phyloP scores from a whole-genome alignment of 2,329 filamentous ascomycete genomes.

The Thelonectria discophora region DNA sequence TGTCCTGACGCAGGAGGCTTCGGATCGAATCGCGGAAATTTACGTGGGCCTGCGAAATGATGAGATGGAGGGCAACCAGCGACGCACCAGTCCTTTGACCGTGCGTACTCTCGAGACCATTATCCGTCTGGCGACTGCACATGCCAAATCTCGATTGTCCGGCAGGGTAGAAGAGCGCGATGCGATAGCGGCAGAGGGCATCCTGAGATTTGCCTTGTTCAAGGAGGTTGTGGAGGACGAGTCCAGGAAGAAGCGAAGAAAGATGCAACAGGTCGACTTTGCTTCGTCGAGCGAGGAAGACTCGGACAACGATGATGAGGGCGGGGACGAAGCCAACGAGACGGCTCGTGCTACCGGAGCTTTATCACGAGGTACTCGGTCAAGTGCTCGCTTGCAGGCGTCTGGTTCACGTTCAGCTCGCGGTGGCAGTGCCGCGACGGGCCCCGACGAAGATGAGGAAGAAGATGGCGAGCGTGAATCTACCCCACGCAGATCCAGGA shows the following conservation, averaged over 20 bases:
- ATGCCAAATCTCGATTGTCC: slow-evolving; percentile 91
- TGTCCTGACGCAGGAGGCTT: slow-evolving; percentile 87
- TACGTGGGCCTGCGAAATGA: slow-evolving; percentile 96
- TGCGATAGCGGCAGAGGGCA: slow-evolving; percentile 85
- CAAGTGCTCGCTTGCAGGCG: slow-evolving; percentile 36
- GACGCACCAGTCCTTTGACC: slow-evolving; percentile 93
- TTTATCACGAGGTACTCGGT: slow-evolving; percentile 44
- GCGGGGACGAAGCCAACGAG: slow-evolving; percentile 66
- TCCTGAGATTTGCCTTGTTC: slow-evolving; percentile 94
- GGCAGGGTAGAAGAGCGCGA: slow-evolving; percentile 90
- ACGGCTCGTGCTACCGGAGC: slow-evolving; percentile 43
- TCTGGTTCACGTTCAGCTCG: slow-evolving; percentile 31
- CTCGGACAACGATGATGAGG: slow-evolving; percentile 64
- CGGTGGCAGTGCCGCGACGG: slow-evolving; percentile 40
- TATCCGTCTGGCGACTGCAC: slow-evolving; percentile 96
- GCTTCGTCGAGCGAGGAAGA: slow-evolving; percentile 68
- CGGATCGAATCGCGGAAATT: slow-evolving; percentile 88
- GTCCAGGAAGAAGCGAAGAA: slow-evolving; percentile 84
- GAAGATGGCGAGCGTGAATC: slow-evolving; percentile 52
- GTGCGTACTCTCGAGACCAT: slow-evolving; percentile 96
- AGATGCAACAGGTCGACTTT: slow-evolving; percentile 66
- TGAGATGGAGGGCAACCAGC: slow-evolving; percentile 92
- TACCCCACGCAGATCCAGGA: slow-evolving; percentile 54
- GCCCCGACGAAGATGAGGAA: slow-evolving; percentile 47
- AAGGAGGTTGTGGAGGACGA: slow-evolving; percentile 88